These are phyloP conservation scores for Poronia punctata DNA, from an alignment of 495 filamentous ascomycete species.

Conservation along the genomic window DNA sequence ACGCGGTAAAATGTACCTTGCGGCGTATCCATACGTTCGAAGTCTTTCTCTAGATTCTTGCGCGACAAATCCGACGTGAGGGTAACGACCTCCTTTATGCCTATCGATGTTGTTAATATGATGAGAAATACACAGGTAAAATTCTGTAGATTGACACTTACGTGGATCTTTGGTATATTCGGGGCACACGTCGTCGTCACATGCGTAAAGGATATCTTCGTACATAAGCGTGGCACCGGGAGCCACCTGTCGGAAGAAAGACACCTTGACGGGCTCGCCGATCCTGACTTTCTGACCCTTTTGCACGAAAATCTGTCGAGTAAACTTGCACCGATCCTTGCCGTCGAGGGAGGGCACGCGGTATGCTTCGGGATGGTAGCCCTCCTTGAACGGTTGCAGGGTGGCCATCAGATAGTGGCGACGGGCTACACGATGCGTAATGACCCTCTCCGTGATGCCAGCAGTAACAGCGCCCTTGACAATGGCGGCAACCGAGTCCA, in stretches of 20 bases:
- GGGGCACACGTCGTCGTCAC: constrained; percentile 95
- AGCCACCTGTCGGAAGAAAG: constrained; percentile 96
- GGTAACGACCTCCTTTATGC: constrained; percentile 98
- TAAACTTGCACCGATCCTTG: constrained; percentile 98
- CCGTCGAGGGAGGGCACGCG: constrained; percentile 94
- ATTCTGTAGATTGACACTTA: constrained; percentile 58
- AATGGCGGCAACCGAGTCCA: constrained; percentile 72
- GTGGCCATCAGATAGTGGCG: constrained; percentile 99
- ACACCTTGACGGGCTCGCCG: constrained; percentile 97
- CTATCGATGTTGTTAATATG: constrained; percentile 45
- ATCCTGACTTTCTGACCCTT: constrained; percentile 99
- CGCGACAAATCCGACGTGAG: constrained; percentile 93
- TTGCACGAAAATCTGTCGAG: constrained; percentile 95
- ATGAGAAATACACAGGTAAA: background rate
- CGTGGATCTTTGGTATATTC: constrained; percentile 99
- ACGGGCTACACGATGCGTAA: constrained; percentile 96
- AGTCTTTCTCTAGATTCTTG: constrained; percentile 98
- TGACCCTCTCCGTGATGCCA: constrained; percentile 92
- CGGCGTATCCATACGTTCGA: constrained; percentile 98
- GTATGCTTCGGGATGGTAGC: constrained; percentile 96
- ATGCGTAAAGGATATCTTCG: constrained; percentile 96
- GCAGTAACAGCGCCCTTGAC: constrained; percentile 74
- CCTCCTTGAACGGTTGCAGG: constrained; percentile 96
- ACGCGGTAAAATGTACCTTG: constrained; percentile 97
- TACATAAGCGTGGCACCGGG: constrained; percentile 98